Percentiles rank a stretch among this genome's conserved stretches.
Evolutionary conservation across 2,329 filamentous ascomycete species (phyloP).

Genomic region (Aspergillus awamori): DNA sequence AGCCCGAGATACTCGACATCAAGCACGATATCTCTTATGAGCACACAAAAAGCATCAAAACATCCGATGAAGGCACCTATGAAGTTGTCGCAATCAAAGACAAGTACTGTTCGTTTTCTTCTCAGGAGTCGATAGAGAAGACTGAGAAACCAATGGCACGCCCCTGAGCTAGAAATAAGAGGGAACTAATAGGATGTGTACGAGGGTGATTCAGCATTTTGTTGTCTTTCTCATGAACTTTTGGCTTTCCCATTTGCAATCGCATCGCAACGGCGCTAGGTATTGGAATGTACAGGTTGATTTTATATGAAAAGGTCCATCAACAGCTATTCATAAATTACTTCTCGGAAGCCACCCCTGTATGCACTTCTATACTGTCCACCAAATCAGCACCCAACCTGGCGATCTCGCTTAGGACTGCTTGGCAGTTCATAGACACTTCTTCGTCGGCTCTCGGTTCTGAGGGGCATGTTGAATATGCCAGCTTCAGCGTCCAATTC

Average conservation of each 20-base stretch:
- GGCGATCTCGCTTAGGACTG: slow-evolving; percentile 49
- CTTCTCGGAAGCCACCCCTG: slow-evolving; percentile 17
- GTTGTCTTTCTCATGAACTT: slow-evolving; percentile 8
- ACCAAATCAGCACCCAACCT: slow-evolving; percentile 65
- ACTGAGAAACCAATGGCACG: slow-evolving; percentile 40
- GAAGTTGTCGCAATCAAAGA: slow-evolving; percentile 97
- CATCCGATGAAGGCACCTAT: slow-evolving; percentile 93
- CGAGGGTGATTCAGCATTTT: slow-evolving; percentile 21
- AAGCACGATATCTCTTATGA: slow-evolving; percentile 84
- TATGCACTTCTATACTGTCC: slow-evolving; percentile 62
- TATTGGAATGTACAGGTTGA: slow-evolving; percentile 17
- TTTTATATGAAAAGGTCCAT: slow-evolving; percentile 1
- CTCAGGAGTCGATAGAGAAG: slow-evolving; percentile 60
- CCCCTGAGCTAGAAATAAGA: slow-evolving; percentile 18
- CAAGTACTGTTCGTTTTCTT: slow-evolving; percentile 85
- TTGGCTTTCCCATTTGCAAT: slow-evolving; percentile 10
- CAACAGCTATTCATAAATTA: slow-evolving; percentile 15
- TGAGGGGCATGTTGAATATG: slow-evolving; percentile 40
- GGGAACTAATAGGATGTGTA: slow-evolving; percentile 23
- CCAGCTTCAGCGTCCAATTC: slow-evolving; percentile 40
- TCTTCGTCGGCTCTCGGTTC: slow-evolving; percentile 20
- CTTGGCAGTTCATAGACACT: slow-evolving; percentile 42
- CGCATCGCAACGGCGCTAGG: slow-evolving; percentile 39
- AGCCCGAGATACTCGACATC: slow-evolving; percentile 82
- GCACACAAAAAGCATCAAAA: slow-evolving; percentile 76